Evolutionary conservation across 2,329 filamentous ascomycete species (phyloP).

Genomic region (Trichoderma pleuroti): DNA sequence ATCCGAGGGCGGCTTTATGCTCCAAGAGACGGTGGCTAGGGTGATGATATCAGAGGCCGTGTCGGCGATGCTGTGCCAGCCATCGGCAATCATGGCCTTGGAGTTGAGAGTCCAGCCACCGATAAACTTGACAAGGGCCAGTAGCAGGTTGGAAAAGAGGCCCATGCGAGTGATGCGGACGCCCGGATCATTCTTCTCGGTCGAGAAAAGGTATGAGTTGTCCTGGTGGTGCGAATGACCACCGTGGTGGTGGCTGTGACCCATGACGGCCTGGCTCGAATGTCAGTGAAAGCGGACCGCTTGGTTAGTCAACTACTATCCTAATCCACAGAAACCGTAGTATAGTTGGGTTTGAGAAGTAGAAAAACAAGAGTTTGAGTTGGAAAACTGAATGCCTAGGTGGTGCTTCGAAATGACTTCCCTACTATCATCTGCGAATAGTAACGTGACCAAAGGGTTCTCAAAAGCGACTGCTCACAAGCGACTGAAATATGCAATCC

Average conservation of each 20-base stretch:
- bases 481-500: too few relatives aligned
- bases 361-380: too few relatives aligned
- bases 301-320: too few relatives aligned
- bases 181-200: conserved; percentile 69
- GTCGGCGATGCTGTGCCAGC: conserved; percentile 92
- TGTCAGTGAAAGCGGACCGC: too few relatives aligned
- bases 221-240: conserved; percentile 73
- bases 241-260: conserved; percentile 42
- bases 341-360: too few relatives aligned
- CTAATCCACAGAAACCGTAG: too few relatives aligned
- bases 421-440: too few relatives aligned
- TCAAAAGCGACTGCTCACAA: too few relatives aligned
- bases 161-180: conserved; percentile 60
- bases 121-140: conserved; percentile 89
- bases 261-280: too few relatives aligned
- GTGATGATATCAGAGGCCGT: conserved; percentile 93
- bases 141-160: conserved; percentile 77
- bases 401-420: too few relatives aligned
- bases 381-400: too few relatives aligned
- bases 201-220: conserved; percentile 88
- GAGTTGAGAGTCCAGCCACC: conserved; percentile 95
- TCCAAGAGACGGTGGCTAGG: conserved; percentile 90
- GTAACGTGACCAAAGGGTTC: too few relatives aligned
- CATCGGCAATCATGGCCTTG: conserved; percentile 87
- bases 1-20: conserved; percentile 76